Base-by-base conservation (phyloP, 805 yeast genomes). In the Metschnikowia dekortorum region DNA sequence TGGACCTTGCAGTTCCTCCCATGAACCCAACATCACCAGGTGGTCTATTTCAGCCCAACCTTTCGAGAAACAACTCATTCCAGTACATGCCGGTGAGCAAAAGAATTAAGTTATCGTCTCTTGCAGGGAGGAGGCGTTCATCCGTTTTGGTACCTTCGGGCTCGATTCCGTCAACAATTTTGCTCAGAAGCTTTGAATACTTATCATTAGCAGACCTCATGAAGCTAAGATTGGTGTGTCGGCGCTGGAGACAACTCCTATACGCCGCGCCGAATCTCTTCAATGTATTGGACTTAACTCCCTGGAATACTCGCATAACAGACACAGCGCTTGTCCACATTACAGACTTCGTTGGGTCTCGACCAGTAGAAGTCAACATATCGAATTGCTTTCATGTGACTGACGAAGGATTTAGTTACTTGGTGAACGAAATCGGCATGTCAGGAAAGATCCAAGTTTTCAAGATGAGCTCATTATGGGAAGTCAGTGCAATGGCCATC, bases 331-430 rank as follows among this genome's bases (percentile, higher is more conserved):
- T 86, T 47, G 73, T 75, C 10, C 70, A 77, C 40, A 83, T 87
- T 49, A 81, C 86, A 0, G 80, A 83, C 56, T 83, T 87, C 64
- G 90, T 82, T 13, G 89, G 89, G 1, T 73, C 86, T 3, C 70
- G 90, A 48, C 91, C 90, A 0, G 69, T 70, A 52, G 51, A 63
- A 13, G 80, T 87, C 41, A 79, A 85, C 58, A 75, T 87, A 14
- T 82, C 89, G 22, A 83, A 83, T 62, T 87, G 94, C 61, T 86
- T 82, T 69, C 91, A 87, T 62, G 73, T 87, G 7, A 84, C 91
- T 0, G 91, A 86, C 63, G 84, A 78, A 53, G 89, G 91, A 0
- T 87, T 87, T 63, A 77, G 83, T 41, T 82, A 82, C 59, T 71
- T 87, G 73, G 81, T 86, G 18, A 84, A 82, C 58, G 87, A 85